Evolutionary conservation across 2,329 filamentous ascomycete species (phyloP).

Genomic region (Botryotinia calthae): DNA sequence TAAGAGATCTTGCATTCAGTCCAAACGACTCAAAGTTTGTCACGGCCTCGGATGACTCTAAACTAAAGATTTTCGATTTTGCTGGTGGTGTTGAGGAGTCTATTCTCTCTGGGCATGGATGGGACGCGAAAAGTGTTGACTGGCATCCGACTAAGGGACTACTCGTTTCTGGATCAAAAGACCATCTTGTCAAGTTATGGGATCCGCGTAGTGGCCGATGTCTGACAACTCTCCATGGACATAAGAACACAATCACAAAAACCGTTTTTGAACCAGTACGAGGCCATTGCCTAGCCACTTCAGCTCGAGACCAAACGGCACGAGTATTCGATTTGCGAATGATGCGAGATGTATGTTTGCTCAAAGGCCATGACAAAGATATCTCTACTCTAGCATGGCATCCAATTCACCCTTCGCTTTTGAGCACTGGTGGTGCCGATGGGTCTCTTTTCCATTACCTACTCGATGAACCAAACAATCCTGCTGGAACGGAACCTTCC

Average conservation of each 20-base stretch:
- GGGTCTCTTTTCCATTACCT: constrained; percentile 91
- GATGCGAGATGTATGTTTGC: constrained; percentile 95
- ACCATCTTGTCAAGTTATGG: constrained; percentile 97
- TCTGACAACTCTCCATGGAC: constrained; percentile 89
- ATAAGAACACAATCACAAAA: constrained; percentile 96
- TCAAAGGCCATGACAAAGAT: constrained; percentile 94
- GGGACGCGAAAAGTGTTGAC: constrained; percentile 95
- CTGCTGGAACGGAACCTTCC: constrained; percentile 66
- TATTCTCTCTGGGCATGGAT: constrained; percentile 86
- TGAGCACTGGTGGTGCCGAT: constrained; percentile 87
- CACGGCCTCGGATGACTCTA: constrained; percentile 90
- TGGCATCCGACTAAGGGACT: constrained; percentile 97
- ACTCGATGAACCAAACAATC: constrained; percentile 90
- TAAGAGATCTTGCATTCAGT: constrained; percentile 88
- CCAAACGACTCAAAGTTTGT: constrained; percentile 95
- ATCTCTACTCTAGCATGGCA: constrained; percentile 93
- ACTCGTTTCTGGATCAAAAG: constrained; percentile 93
- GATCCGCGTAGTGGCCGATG: constrained; percentile 90
- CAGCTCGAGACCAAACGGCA: constrained; percentile 87
- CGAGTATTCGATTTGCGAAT: constrained; percentile 93
- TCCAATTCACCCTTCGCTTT: constrained; percentile 81
- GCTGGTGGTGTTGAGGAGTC: constrained; percentile 80
- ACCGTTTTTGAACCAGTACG: constrained; percentile 85
- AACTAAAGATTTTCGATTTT: constrained; percentile 95
- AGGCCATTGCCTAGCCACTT: constrained; percentile 83